phyloP scores from a whole-genome alignment of 1,139 yeast genomes.

The Blastobotrys persicus region DNA sequence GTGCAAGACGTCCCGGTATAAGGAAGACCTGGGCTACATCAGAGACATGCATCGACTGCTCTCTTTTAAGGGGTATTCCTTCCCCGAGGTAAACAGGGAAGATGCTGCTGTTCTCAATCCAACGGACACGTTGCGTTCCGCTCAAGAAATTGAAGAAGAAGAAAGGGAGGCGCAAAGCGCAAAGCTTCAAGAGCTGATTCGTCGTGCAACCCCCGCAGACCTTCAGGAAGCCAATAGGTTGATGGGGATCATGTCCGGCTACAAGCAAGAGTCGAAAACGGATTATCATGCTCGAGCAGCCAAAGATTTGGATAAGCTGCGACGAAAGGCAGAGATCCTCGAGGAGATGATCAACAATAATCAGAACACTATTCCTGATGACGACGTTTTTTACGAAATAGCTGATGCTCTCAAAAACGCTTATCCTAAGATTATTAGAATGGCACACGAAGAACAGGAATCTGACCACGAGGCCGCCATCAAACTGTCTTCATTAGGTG shows the following conservation, averaged over 20 bases:
- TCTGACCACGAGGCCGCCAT: conserved; percentile 58
- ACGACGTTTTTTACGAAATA: conserved; percentile 64
- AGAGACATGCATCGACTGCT: conserved; percentile 94
- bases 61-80: conserved; percentile 81
- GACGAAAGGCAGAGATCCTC: conserved; percentile 84
- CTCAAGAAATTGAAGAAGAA: conserved; percentile 87
- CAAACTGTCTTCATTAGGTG: conserved; percentile 68
- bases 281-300: conserved; percentile 81
- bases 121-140: conserved; percentile 81
- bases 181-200: conserved; percentile 88
- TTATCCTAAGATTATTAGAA: conserved; percentile 82
- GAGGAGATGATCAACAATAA: conserved; percentile 78
- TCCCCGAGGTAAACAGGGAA: conserved; percentile 87
- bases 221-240: conserved; percentile 92
- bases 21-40: conserved; percentile 87
- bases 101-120: conserved; percentile 94
- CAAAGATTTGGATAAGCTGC: conserved; percentile 80
- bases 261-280: conserved; percentile 55
- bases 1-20: conserved; percentile 84
- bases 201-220: conserved; percentile 95
- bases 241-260: conserved; percentile 98
- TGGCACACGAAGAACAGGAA: conserved; percentile 68
- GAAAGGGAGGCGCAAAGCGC: conserved; percentile 93
- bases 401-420: conserved; percentile 77
- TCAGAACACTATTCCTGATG: conserved; percentile 48